Evolutionary conservation across 768 basidiomycete genomes (phyloP), one percentile per base, ranked within the genome.

Genomic region (Pleurotus tuoliensis): DNA sequence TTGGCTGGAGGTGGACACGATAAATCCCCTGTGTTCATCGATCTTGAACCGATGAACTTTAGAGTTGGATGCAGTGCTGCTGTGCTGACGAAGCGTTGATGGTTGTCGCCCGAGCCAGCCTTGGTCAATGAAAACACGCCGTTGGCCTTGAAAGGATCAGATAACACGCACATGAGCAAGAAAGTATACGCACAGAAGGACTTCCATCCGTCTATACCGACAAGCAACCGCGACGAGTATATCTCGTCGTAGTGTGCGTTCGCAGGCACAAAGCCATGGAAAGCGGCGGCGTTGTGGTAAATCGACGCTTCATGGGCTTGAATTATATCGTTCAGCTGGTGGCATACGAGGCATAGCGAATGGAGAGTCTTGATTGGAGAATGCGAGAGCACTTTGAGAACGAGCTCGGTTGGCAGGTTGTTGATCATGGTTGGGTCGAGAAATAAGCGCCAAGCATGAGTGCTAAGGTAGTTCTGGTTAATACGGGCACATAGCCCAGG

Each of bases 1-100:
- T 8, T 59, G 57, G 5, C 66, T 66, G 43, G 73, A 73, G 0
- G 88, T 90, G 3, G 79, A 78, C 41, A 92, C 80, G 49, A 87
- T 71, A 20, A 86, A 74, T 3, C 82, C 81, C 8, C 73, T 75
- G 30, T 74, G 68, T 62, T 88, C 82, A 56, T 93, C 91, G 18
- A 88, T 78, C 69, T 92, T 92, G 71, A 92, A 83, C 5, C 88
- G 82, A 68, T 92, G 88, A 0, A 88, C 82, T 65, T 62, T 34
- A 12, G 30, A 34, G 30, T 34, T 34, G 7, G 30, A 22, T 61
- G 59, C 18, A 77, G 73, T 5, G 73, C 62, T 16, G 16, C 64
- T 59, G 38, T 79, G 67, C n/a, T 69, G 57, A 18, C 67, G 75
- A 12, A 71, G 63, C 3, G 60, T 59, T 9, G 81, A 80, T 2